Evolutionary conservation across 2,329 filamentous ascomycete genomes (phyloP), one percentile per base, ranked within the genome.

Genomic region (Zymoseptoria pseudotritici): DNA sequence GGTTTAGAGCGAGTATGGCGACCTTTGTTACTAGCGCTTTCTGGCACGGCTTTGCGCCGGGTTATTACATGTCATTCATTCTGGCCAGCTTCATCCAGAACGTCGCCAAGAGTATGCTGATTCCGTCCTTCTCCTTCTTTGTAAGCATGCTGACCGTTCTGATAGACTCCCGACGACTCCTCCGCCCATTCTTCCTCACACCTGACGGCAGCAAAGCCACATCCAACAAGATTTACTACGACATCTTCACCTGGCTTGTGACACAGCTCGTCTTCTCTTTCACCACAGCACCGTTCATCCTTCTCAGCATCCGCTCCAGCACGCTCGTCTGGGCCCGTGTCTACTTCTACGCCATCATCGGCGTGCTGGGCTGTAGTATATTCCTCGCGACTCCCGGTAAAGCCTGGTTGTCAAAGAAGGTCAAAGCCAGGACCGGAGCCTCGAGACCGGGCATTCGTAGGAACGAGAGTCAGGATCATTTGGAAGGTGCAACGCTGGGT

Each of bases 11-110:
- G 55, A 97, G 89, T 70, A 78, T 99, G 78, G 91, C 91, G 36
- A 99, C 94, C 0, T 99, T 99, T 73, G 84, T 86, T 6, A 97
- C 94, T 20, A 96, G 91, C 70, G 93, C 94, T 2, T 87, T 97
- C 67, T 99, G 94, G 94, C 94, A 99, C 71, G 94, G 94, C 29
- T 99, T 99, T 76, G 95, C 96, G 67, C 93, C 94, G 0, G 94
- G 94, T 5, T 99, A 99, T 75, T 97, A 97, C 74, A 77, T 99
- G 62, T 83, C 88, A 4, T 99, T 99, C 70, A 78, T 97, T 50
- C 81, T 97, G 7, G 94, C 90, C 1, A 91, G 91, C 63, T 89
- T 99, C 66, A 83, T 97, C 29, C 94, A 99, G 73, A 97, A 91
- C 2, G 87, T 87, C 19, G 92, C 94, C 58, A 99, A 99, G 80